Evolutionary conservation across 495 filamentous ascomycete species (phyloP).

Genomic region (Cercophora samala): DNA sequence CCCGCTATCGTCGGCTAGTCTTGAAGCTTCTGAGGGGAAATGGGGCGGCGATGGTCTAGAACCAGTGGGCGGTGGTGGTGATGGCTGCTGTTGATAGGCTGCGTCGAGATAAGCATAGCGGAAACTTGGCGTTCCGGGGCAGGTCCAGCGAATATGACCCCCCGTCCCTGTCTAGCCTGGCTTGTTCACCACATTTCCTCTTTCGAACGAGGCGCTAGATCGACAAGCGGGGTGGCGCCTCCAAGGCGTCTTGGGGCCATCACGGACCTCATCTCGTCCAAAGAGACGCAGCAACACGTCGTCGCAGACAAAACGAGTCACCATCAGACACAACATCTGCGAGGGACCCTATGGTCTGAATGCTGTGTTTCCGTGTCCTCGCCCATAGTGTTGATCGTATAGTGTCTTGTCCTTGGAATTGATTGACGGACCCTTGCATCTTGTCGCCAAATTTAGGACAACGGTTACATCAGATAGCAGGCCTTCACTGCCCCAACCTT

Average conservation of each 20-base stretch:
- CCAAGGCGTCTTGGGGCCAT: not conserved
- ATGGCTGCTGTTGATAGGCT: slow-evolving; percentile 7
- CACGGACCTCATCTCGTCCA: not conserved
- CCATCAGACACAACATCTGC: slow-evolving; percentile 1
- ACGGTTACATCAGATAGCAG: slow-evolving; percentile 7
- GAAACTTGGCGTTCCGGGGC: slow-evolving; percentile 9
- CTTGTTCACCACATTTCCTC: slow-evolving; percentile 11
- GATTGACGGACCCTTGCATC: slow-evolving; percentile 14
- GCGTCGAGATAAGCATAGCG: slow-evolving; percentile 1
- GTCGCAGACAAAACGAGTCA: not conserved
- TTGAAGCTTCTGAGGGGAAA: not conserved
- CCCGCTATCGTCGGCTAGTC: not conserved
- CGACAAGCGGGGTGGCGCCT: slow-evolving; percentile 8
- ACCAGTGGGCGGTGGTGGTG: not conserved
- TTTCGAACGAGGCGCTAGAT: slow-evolving; percentile 8
- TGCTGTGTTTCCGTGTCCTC: slow-evolving; percentile 7
- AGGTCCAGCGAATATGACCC: slow-evolving; percentile 4
- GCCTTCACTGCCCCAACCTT: slow-evolving; percentile 3
- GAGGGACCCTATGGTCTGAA: not conserved
- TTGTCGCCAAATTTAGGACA: slow-evolving; percentile 14
- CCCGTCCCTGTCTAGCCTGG: not conserved
- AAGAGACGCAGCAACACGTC: slow-evolving; percentile 2
- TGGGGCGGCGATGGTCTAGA: not conserved
- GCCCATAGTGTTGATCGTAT: slow-evolving; percentile 1
- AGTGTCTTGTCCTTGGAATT: slow-evolving; percentile 11